Conservation (phyloP, 306 rosid genomes). For the Medicago arabica region DNA sequence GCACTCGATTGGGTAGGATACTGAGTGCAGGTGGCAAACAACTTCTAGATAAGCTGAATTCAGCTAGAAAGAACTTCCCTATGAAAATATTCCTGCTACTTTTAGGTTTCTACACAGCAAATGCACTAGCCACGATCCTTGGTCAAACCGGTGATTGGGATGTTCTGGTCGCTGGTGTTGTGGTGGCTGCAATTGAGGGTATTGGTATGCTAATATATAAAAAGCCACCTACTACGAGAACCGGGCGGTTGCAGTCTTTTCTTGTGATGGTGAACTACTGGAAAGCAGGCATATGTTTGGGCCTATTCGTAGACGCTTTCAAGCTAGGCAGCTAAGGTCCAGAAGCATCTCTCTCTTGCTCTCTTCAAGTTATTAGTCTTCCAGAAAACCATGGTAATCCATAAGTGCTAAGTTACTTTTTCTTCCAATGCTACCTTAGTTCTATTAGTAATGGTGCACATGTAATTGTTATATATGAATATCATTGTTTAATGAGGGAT, state of each 20-base stretch:
- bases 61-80: constrained; percentile 85
- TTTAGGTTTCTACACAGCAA: constrained; percentile 97
- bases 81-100: constrained; percentile 89
- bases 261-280: constrained; percentile 80
- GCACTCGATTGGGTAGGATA: constrained; percentile 93
- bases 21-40: constrained; percentile 82
- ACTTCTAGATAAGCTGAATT: constrained; percentile 79
- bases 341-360: constrained; percentile 3
- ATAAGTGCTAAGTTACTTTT: neutral
- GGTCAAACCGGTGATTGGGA: constrained; percentile 99
- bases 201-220: constrained; percentile 89
- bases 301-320: constrained; percentile 97
- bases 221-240: constrained; percentile 62
- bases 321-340: constrained; percentile 79
- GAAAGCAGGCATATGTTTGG: constrained; percentile 99
- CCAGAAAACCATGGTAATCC: constrained; percentile 36
- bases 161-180: constrained; percentile 94
- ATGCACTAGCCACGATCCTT: constrained; percentile 94
- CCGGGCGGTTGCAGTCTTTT: constrained; percentile 75
- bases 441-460: constrained; percentile 26
- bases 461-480: constrained; percentile 37
- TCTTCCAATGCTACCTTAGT: constrained; percentile 32
- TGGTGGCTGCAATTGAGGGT: constrained; percentile 94
- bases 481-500: constrained; percentile 21
- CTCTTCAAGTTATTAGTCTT: constrained; percentile 18